Evolutionary conservation across 1,284 basidiomycete genomes (phyloP).

Genomic region (Ceratorhiza oryzae-sativae): DNA sequence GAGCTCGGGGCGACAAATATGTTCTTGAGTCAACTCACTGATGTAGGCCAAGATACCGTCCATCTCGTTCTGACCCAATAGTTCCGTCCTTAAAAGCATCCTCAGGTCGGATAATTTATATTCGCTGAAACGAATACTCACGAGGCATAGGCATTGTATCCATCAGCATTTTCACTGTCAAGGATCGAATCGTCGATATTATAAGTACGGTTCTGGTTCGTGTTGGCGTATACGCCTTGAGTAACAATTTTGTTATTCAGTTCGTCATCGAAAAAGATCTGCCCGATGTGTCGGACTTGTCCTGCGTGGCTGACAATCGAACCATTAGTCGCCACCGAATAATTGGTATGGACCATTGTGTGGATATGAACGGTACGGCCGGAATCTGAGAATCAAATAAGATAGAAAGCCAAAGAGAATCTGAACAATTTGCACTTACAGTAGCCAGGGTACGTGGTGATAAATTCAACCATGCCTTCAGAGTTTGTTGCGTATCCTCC

Average conservation of each 20-base stretch:
- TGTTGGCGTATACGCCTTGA: conserved; percentile 47
- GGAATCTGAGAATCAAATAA: conserved; percentile 52
- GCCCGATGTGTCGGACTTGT: conserved; percentile 62
- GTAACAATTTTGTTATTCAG: conserved; percentile 56
- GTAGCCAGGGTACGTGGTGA: conserved; percentile 73
- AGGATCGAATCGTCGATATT: conserved; percentile 49
- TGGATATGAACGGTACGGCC: conserved; percentile 57
- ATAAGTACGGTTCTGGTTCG: conserved; percentile 46
- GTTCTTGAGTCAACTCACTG: conserved; percentile 1
- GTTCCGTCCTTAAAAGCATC: not conserved
- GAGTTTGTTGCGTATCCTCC: conserved; percentile 72
- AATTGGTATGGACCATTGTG: conserved; percentile 48
- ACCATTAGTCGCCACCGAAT: conserved; percentile 47
- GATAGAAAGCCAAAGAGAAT: not conserved
- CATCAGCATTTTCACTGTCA: conserved; percentile 46
- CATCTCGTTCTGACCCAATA: conserved; percentile 5
- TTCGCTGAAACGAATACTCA: not conserved
- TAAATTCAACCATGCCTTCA: conserved; percentile 71
- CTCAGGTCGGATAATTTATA: not conserved
- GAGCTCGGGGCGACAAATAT: no score
- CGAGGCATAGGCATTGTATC: conserved; percentile 47
- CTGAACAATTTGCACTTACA: conserved; percentile 47
- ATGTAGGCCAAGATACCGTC: conserved; percentile 35
- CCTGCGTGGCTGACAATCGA: conserved; percentile 55
- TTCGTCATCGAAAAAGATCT: conserved; percentile 71